Evolutionary conservation across 164 flowering plant genomes (phyloP).

Genomic region (Annona cherimola): DNA sequence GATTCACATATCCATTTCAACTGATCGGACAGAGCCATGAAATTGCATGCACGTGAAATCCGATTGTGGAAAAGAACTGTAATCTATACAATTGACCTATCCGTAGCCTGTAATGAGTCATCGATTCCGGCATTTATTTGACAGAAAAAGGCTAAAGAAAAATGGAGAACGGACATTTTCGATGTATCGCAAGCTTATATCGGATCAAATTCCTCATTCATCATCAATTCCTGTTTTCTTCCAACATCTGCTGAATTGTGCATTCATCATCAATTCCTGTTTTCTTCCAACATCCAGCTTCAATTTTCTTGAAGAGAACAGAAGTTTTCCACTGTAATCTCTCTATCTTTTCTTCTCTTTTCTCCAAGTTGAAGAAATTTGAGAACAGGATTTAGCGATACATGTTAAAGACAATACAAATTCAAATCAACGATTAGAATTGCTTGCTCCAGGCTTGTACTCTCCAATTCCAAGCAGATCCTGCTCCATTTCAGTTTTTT

Average conservation of each 20-base stretch:
- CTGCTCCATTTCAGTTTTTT: not conserved
- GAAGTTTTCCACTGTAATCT: not conserved
- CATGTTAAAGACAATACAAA: not conserved
- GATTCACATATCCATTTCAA: too few species aligned
- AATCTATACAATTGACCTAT: too few species aligned
- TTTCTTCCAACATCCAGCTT: not conserved
- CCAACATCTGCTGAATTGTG: not conserved
- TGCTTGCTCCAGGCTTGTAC: constrained; percentile 9
- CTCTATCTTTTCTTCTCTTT: not conserved
- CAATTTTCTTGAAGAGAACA: not conserved
- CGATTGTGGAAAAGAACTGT: too few species aligned
- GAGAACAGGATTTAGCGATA: not conserved
- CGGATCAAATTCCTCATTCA: not conserved
- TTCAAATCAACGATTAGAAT: not conserved
- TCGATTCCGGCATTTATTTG: too few species aligned
- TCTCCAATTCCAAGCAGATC: constrained; percentile 21
- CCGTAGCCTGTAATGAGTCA: too few species aligned
- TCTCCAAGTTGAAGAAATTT: not conserved
- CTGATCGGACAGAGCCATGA: too few species aligned
- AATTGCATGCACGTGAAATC: too few species aligned
- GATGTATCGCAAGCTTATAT: too few species aligned
- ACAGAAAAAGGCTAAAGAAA: too few species aligned
- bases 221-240: not conserved
- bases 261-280: not conserved
- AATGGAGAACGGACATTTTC: too few species aligned